A percentile compares a stretch with the other conserved stretches of the same genome.
phyloP scores from a whole-genome alignment of 176 grass and related monocot genomes.

The Raddia guianensis region DNA sequence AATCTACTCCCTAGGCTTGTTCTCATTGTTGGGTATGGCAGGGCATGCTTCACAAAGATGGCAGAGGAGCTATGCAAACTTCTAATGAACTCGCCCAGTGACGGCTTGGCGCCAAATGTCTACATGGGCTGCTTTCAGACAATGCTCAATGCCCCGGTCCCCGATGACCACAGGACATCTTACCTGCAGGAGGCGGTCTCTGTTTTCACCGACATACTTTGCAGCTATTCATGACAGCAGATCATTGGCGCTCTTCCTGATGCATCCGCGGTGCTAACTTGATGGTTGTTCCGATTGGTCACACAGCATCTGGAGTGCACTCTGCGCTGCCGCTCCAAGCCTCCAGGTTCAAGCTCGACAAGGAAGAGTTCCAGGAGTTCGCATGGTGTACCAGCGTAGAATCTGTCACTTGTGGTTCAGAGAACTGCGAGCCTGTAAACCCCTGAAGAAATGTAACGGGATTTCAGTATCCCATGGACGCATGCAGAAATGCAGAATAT shows the following conservation, averaged over 20 bases:
- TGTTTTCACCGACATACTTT: constrained; percentile 71
- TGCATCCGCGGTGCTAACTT: not conserved
- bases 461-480: not conserved
- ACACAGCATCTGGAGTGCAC: not conserved
- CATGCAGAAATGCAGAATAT: not conserved
- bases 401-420: not conserved
- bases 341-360: no score
- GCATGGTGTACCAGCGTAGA: not conserved
- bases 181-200: constrained; percentile 70
- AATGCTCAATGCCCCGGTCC: constrained; percentile 64
- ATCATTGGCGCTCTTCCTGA: constrained; percentile 12
- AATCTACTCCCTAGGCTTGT: constrained; percentile 4
- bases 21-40: constrained; percentile 38
- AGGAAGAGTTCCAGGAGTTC: not conserved
- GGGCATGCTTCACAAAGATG: constrained; percentile 90
- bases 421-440: not conserved
- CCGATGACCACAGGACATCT: constrained; percentile 46
- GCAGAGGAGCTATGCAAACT: constrained; percentile 68
- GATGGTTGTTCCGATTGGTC: not conserved
- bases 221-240: constrained; percentile 39
- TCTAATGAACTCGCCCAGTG: constrained; percentile 46
- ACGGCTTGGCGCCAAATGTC: constrained; percentile 37
- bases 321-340: no score
- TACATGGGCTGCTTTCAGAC: constrained; percentile 76
- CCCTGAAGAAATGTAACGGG: not conserved